A percentile compares a stretch with the other conserved stretches of the same genome.
Evolutionary conservation across 2,329 filamentous ascomycete genomes (phyloP).

Genomic region (Monilinia polystroma): DNA sequence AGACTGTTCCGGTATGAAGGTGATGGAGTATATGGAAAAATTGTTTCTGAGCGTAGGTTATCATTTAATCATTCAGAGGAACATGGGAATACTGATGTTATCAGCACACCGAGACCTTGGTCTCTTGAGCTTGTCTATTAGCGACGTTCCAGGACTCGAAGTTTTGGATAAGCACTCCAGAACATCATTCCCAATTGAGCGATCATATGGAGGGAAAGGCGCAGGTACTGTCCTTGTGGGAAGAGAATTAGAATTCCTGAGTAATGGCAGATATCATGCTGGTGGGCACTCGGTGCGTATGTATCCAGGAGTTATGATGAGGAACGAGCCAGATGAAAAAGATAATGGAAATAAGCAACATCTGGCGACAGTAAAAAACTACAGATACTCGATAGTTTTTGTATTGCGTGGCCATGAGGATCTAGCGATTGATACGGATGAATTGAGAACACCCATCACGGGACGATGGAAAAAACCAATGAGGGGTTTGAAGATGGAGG

Average conservation of each 20-base stretch:
- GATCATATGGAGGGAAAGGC: conserved; percentile 24
- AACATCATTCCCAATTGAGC: conserved; percentile 32
- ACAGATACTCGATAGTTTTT: conserved; percentile 36
- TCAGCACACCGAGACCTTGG: conserved; percentile 35
- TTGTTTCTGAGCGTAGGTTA: conserved; percentile 34
- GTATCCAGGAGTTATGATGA: conserved; percentile 22
- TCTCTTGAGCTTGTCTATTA: conserved; percentile 34
- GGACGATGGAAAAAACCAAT: conserved; percentile 29
- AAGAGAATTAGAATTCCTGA: conserved; percentile 32
- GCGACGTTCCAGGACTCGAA: conserved; percentile 36
- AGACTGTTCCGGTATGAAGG: conserved; percentile 36
- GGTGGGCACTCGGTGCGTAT: conserved; percentile 34
- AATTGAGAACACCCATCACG: conserved; percentile 33
- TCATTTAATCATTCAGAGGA: not conserved
- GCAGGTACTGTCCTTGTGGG: conserved; percentile 32
- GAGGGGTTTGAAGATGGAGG: conserved; percentile 26
- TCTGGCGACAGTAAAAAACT: conserved; percentile 4
- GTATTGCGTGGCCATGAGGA: conserved; percentile 35
- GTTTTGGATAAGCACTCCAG: conserved; percentile 29
- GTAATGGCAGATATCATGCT: conserved; percentile 32
- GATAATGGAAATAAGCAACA: not conserved
- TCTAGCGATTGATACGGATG: conserved; percentile 31
- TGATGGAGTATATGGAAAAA: conserved; percentile 20
- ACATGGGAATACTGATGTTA: not conserved
- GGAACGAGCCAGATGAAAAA: not conserved